Evolutionary conservation across 2,329 filamentous ascomycete genomes (phyloP), one percentile per base, ranked within the genome.

Genomic region (Claviceps paspali): DNA sequence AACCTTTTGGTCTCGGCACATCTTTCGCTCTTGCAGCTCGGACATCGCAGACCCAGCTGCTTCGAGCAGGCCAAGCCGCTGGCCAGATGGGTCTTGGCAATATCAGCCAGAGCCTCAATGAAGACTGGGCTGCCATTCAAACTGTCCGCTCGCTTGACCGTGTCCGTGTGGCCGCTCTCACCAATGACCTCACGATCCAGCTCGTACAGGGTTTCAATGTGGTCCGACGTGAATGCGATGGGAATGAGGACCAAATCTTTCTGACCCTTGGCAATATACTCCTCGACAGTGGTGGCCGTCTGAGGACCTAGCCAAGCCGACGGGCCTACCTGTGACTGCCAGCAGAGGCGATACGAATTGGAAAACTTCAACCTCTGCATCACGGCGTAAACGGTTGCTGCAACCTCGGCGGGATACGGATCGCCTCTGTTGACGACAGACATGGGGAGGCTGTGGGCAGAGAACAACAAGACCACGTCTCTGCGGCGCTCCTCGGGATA

Each of bases 321-420:
- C 0, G 92, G 91, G 6, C 92, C 91, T 44, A 98, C 91, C 61
- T 98, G 91, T 5, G 87, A 95, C 59, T 98, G 91, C 91, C 91
- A 98, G 52, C 87, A 91, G 14, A 98, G 68, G 38, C 91, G 79
- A 61, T 95, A 96, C 5, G 82, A 84, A 61, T 98, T 91, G 43
- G 76, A 79, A 60, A 91, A 86, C 23, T 79, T 79, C 11, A 98
- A 69, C 34, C 84, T 73, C 55, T 92, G 75, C 82, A 95, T 95
- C n/a, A 98, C 88, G 3, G 88, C 87, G 53, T 94, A 79, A 7
- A 96, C 91, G 0, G 91, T 98, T 8, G 91, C 91, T 6, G 84
- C 88, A 5, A 98, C 91, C 58, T 98, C 91, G 23, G 84, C 80
- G 1, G 91, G 88, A 56, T 98, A 98, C 1, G 91, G 82, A 51